These are phyloP conservation scores for Trichoderma hamatum DNA, from an alignment of 2,329 filamentous ascomycete genomes.

Conservation along the genomic window DNA sequence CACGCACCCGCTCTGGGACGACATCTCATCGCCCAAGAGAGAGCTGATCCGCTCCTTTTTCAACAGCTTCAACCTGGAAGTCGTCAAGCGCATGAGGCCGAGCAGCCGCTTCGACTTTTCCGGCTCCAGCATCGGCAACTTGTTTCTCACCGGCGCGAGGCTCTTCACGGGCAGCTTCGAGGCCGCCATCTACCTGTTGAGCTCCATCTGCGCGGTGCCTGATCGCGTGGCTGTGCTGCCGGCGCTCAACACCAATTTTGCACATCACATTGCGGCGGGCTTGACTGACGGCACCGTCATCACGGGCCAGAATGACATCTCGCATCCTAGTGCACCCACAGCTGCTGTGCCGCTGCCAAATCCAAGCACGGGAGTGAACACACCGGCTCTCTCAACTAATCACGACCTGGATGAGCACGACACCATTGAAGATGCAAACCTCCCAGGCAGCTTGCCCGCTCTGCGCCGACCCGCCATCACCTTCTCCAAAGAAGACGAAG, in stretches of 20 bases:
- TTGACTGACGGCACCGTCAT: constrained; percentile 77
- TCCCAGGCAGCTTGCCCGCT: constrained; percentile 78
- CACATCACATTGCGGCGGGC: constrained; percentile 88
- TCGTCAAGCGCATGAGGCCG: constrained; percentile 74
- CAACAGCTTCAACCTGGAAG: constrained; percentile 76
- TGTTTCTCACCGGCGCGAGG: constrained; percentile 81
- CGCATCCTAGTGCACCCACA: constrained; percentile 74
- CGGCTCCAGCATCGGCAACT: constrained; percentile 74
- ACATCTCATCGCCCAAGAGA: constrained; percentile 70
- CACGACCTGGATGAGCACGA: constrained; percentile 61
- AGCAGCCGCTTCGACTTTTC: constrained; percentile 77
- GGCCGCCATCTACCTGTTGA: constrained; percentile 86
- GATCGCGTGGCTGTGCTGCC: constrained; percentile 78
- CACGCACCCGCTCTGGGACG: constrained; percentile 73
- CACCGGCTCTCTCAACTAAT: constrained; percentile 41
- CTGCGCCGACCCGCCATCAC: constrained; percentile 79
- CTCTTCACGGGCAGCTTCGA: constrained; percentile 93
- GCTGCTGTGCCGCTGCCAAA: constrained; percentile 39
- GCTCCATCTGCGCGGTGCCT: constrained; percentile 83
- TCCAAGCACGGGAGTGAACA: constrained; percentile 29
- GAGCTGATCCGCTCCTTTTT: constrained; percentile 78
- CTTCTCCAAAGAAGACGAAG: constrained; percentile 76
- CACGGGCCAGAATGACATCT: constrained; percentile 90
- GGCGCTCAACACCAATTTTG: constrained; percentile 92
- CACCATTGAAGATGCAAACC: constrained; percentile 75